Evolutionary conservation across 2,329 filamentous ascomycete species (phyloP), one percentile per base, ranked within the genome.

Genomic region (Penicillium sp.): DNA sequence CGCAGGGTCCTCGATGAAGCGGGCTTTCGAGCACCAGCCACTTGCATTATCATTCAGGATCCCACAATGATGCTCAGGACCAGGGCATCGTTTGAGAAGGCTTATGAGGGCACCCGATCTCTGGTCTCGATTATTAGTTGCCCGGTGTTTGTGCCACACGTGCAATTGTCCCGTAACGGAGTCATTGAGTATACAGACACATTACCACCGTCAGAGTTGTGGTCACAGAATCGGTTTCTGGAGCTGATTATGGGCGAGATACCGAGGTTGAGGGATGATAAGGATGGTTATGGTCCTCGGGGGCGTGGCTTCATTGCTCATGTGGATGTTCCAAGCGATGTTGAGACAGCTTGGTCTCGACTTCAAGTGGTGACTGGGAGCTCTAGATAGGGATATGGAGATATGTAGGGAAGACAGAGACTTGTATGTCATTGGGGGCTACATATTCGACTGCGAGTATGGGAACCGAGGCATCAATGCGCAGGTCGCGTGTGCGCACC

Each of bases 11-110:
- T 79, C 1, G 69, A 74, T n/a, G 53, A 46, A 3, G 58, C 62
- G 7, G 65, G 63, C 0, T 46, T 75, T 2, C 32, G 51, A 1
- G 45, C 38, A 6, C 64, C 66, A 0, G 55, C 55, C 3, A 69
- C 65, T 0, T 64, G 69, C 31, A 54, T 78, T 10, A 60, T 79
- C 13, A 68, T 76, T 10, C 77, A 79, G 58, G 77, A 79, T 59
- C 75, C 77, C 0, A 79, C 77, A 0, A 79, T 79, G 77, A 70
- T 70, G 42, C 58, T 71, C 27, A 64, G 76, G 10, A 79, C 77
- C 0, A 63, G 68, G 2, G 73, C 73, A 3, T 74, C 75, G 3
- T 79, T 79, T 48, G 57, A 72, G 46, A 74, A 73, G 55, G 65
- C 62, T 0, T 79, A 74, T 53, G 60, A 65, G 6, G 60, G 67